Evolutionary conservation across 441 rosid genomes (phyloP), one percentile per base, ranked within the genome.

Genomic region (Erodium trifolium): DNA sequence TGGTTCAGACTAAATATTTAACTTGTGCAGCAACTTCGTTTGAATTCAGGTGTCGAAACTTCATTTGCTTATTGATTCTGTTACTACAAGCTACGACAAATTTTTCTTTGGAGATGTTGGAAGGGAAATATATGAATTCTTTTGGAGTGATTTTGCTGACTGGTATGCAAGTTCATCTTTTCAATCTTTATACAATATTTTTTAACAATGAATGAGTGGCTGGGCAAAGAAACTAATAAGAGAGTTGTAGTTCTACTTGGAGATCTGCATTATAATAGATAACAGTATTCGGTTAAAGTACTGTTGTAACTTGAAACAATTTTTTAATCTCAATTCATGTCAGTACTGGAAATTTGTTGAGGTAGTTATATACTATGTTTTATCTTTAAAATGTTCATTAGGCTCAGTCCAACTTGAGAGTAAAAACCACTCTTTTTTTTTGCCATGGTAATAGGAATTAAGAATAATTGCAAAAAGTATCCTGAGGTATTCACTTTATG

Each of bases 81-180:
- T 86, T 73, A 93, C 97, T 68, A 68, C 82, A 72, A 86, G 99
- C 80, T 91, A 91, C 73, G 91, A 93, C 45, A 93, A 86, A 76
- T 86, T 82, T 72, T 91, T 83, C 88, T 91, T 93, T 77, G 97
- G 96, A 72, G 99, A 91, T 55, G 85, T 88, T 67, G 99, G 93
- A 67, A 91, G 99, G 83, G 99, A 93, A 80, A 81, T 73, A 71
- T 91, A 93, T 81, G 96, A 93, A 70, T 93, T 93, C 84, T 89
- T 91, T 74, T 91, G 99, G 99, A 86, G 97, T 41, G 99, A 91
- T 77, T 93, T 87, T 73, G 99, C 99, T 39, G 96, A 93, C 79
- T 93, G 99, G 99, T 93, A 86, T 68, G 64, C 72, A 43, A 67
- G 11, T 27, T 6, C 13, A 5, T 74, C 73, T 43, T 60, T 19